Base-by-base conservation (phyloP, 2,329 filamentous ascomycete genomes). In the Nannizziopsis barbatae region DNA sequence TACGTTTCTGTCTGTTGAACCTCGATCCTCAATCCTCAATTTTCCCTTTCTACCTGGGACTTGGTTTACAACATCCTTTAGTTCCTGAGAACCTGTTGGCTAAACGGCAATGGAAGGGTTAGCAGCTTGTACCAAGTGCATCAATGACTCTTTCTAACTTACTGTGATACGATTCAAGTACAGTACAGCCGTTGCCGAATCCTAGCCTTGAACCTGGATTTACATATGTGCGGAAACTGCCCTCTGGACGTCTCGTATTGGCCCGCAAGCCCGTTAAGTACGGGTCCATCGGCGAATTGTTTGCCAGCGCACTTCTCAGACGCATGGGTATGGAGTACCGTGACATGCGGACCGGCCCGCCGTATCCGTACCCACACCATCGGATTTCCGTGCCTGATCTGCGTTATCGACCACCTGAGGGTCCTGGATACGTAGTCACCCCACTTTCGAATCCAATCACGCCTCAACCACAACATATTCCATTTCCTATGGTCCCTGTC, bases 161-260 rank as follows among this genome's bases (percentile, higher is more conserved):
- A 32, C 33, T n/a, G 7, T 38, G 11, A 27, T 40, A 8, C 2
- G 17, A 39, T 37, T 47, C 31, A 22, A 47, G 39, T 11, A 39
- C 5, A 30, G 22, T 18, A 18, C 22, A 31, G 31, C 9, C 11
- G n/a, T 15, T 22, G 18, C 15, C 31, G 17, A 39, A 39, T 10
- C 20, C 40, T 44, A 14, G 18, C 12, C 41, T 54, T 22, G 52
- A 52, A 30, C 45, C 47, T 11, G 53, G 53, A 12, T 31, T 18
- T 10, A 35, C 50, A 1, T 55, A 52, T 42, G 39, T 54, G 18
- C 45, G 48, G 42, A 52, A 33, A 20, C 43, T 52, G 27, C 52
- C 52, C 10, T 52, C 52, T 6, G 53, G 53, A 15, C 52, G 46
- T 37, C 32, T 44, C 6, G 53, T 48, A 27, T 55, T 55, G 27